These are phyloP conservation scores for Hymenoscyphus fraxineus DNA, from an alignment of 2,329 filamentous ascomycete genomes.

Conservation along the genomic window DNA sequence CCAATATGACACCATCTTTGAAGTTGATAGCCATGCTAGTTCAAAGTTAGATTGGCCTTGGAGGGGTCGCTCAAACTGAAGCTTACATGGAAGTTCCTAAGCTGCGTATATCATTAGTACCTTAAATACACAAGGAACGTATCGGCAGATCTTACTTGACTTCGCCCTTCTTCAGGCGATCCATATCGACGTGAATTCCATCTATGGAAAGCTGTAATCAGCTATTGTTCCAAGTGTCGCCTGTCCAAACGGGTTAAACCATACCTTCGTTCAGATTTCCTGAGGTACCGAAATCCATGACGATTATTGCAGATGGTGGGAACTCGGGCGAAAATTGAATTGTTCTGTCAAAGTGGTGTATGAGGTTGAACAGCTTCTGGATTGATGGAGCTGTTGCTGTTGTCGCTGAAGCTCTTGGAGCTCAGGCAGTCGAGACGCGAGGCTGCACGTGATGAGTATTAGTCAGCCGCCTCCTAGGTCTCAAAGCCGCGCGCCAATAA, in stretches of 20 bases:
- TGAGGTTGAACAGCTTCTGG: constrained; percentile 14
- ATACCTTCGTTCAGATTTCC: constrained; percentile 63
- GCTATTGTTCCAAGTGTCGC: constrained; percentile 22
- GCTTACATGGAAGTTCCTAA: constrained; percentile 94
- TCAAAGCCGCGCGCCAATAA: too few relatives aligned
- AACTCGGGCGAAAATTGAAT: background rate
- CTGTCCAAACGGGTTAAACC: constrained; percentile 12
- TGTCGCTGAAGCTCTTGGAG: constrained; percentile 19
- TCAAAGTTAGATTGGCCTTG: constrained; percentile 29
- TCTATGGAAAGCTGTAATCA: constrained; percentile 52
- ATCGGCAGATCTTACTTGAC: constrained; percentile 72
- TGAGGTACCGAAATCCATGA: constrained; percentile 61
- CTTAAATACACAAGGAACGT: background rate
- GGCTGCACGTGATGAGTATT: constrained; percentile 11
- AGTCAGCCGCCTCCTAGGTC: background rate
- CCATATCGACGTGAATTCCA: constrained; percentile 99
- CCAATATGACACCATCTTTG: constrained; percentile 94
- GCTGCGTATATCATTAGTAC: constrained; percentile 45
- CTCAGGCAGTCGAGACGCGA: constrained; percentile 28
- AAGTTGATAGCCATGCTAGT: constrained; percentile 97
- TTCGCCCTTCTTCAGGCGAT: constrained; percentile 96
- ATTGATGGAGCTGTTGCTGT: constrained; percentile 12
- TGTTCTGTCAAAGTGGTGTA: background rate
- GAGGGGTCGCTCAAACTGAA: constrained; percentile 21
- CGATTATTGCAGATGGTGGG: constrained; percentile 18